phyloP scores from a whole-genome alignment of 2,329 filamentous ascomycete species.

The Cercospora sojina region DNA sequence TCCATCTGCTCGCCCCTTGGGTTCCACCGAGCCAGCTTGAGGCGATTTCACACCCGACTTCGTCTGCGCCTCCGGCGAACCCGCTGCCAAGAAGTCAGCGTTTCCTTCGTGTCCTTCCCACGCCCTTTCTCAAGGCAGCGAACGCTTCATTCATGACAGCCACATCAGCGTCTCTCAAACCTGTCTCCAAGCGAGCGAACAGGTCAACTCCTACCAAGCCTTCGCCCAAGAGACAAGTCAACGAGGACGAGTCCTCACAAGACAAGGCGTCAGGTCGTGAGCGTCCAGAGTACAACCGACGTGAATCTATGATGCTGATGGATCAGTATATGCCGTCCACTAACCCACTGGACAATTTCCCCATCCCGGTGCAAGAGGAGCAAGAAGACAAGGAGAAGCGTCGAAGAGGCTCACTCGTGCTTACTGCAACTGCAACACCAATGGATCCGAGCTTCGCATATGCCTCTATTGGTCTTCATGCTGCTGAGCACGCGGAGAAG shows the following conservation, averaged over 20 bases:
- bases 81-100: conserved; percentile 89
- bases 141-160: conserved; percentile 95
- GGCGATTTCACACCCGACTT: conserved; percentile 55
- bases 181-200: conserved; percentile 32
- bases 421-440: conserved; percentile 37
- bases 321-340: conserved; percentile 47
- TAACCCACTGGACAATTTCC: conserved; percentile 35
- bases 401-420: conserved; percentile 29
- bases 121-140: conserved; percentile 86
- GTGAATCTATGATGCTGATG: conserved; percentile 52
- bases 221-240: conserved; percentile 17
- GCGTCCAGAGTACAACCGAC: conserved; percentile 37
- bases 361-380: conserved; percentile 28
- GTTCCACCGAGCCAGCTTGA: conserved; percentile 94
- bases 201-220: conserved; percentile 19
- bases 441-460: conserved; percentile 47
- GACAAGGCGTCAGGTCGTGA: conserved; percentile 29
- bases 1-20: conserved; percentile 93
- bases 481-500: conserved; percentile 64
- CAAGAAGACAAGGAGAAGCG: conserved; percentile 28
- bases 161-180: conserved; percentile 61
- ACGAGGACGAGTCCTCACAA: conserved; percentile 22
- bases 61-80: conserved; percentile 67
- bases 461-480: conserved; percentile 38
- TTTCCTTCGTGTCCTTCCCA: conserved; percentile 84